A percentile compares a stretch with the other conserved stretches of the same genome.
phyloP scores from a whole-genome alignment of 192 early-diverging fungal genomes.

The Phycomyces nitens region DNA sequence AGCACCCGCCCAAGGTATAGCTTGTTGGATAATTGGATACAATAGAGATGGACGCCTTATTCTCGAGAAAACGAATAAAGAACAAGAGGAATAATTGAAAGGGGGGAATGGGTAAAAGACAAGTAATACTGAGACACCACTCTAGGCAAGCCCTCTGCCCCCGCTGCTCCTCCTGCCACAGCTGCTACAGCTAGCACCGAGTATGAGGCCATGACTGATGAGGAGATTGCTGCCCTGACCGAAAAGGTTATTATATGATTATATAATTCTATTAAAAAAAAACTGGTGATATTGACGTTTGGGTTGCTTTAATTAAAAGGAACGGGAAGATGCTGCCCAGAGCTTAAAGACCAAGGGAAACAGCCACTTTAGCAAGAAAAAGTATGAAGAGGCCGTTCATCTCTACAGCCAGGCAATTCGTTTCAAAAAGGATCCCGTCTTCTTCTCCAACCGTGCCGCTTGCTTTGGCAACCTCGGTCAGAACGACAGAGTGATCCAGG shows the following conservation, averaged over 20 bases:
- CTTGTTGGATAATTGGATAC: not conserved
- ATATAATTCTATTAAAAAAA: too few species aligned
- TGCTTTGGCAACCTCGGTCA: constrained; percentile 78
- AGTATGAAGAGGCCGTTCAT: constrained; percentile 81
- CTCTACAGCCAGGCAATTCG: constrained; percentile 88
- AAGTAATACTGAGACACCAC: not conserved
- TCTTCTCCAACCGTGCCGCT: constrained; percentile 93
- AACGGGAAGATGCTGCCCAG: constrained; percentile 62
- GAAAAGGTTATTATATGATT: constrained; percentile 27
- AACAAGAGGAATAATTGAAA: not conserved
- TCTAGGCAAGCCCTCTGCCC: constrained; percentile 1
- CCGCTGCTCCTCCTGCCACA: constrained; percentile 13
- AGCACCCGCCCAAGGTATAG: constrained; percentile 40
- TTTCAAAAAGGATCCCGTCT: constrained; percentile 79
- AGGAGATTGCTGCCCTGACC: constrained; percentile 46
- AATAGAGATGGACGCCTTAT: not conserved
- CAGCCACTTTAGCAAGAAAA: constrained; percentile 75
- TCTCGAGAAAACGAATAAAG: constrained; percentile 3
- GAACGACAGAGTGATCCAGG: constrained; percentile 74
- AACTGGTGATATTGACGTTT: not conserved
- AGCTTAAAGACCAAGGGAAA: constrained; percentile 86
- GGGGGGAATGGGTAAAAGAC: not conserved
- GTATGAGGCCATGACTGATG: constrained; percentile 42
- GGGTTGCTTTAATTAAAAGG: constrained; percentile 22
- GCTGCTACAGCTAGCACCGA: constrained; percentile 36